phyloP scores from a whole-genome alignment of 352 stramenopile species.

The Phytopythium chamaehyphon region DNA sequence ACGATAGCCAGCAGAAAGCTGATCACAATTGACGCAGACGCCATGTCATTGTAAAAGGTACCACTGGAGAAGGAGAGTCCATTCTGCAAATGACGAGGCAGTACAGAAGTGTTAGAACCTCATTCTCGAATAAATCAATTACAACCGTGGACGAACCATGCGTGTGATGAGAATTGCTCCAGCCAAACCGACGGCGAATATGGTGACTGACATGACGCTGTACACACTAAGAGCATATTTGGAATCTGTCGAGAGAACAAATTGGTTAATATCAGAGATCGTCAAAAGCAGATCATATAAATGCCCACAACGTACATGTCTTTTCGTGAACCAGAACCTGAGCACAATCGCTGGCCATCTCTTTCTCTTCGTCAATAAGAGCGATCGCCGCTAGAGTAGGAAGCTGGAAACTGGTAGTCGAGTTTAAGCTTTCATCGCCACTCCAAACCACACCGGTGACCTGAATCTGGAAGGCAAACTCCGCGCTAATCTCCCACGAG shows the following conservation, averaged over 20 bases:
- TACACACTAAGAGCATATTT: constrained; percentile 79
- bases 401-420: constrained; percentile 25
- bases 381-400: constrained; percentile 54
- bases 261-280: constrained; percentile 10
- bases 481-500: constrained; percentile 61
- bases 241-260: constrained; percentile 23
- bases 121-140: background rate
- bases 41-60: constrained; percentile 88
- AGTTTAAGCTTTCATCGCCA: constrained; percentile 12
- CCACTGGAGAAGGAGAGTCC: constrained; percentile 67
- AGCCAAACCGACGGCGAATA: constrained; percentile 72
- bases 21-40: constrained; percentile 69
- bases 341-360: constrained; percentile 63
- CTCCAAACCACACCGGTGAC: constrained; percentile 50
- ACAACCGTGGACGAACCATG: constrained; percentile 40
- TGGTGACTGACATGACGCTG: constrained; percentile 83
- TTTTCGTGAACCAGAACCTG: constrained; percentile 61
- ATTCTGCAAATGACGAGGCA: constrained; percentile 39
- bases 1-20: constrained; percentile 71
- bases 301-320: constrained; percentile 38
- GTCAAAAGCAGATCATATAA: background rate
- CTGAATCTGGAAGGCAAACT: constrained; percentile 77
- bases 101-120: background rate
- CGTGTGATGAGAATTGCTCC: constrained; percentile 73
- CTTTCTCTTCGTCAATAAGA: constrained; percentile 46